A percentile compares a stretch with the other conserved stretches of the same genome.
These are phyloP conservation scores for Tolypocladium tropicale DNA, from an alignment of 2,329 filamentous ascomycete genomes.

Conservation along the genomic window DNA sequence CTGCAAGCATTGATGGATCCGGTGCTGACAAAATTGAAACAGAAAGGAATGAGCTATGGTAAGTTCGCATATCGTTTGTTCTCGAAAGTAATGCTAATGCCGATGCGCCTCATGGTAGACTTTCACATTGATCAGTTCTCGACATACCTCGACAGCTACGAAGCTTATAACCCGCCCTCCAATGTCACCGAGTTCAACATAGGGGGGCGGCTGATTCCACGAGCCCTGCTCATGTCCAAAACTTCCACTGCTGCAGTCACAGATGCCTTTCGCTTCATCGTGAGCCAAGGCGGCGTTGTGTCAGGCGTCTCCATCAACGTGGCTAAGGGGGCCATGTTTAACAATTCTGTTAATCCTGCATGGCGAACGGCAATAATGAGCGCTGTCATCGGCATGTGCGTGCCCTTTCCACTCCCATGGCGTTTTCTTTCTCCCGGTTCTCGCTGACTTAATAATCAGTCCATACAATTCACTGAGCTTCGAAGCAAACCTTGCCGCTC, in stretches of 20 bases:
- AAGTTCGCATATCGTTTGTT: neutral
- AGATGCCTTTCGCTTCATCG: neutral
- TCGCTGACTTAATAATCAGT: neutral
- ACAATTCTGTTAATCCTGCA: neutral
- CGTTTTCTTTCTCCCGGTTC: rapidly evolving
- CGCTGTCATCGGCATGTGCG: neutral
- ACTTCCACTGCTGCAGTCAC: neutral
- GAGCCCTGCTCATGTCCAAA: conserved; percentile 14
- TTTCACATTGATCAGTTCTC: neutral
- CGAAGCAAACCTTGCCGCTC: neutral
- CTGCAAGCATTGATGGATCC: neutral
- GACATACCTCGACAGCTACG: neutral
- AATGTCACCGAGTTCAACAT: conserved; percentile 21
- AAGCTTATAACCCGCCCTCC: conserved; percentile 3
- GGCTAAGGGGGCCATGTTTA: neutral
- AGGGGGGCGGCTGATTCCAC: conserved; percentile 31
- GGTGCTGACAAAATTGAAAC: neutral
- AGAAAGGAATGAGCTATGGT: neutral
- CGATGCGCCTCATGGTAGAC: neutral
- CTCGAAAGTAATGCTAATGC: neutral
- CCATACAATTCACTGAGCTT: neutral
- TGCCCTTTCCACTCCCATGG: neutral
- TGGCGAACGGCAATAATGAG: neutral
- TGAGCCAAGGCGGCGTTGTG: neutral
- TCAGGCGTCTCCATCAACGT: neutral